Evolutionary conservation across 2,329 filamentous ascomycete species (phyloP), one percentile per base, ranked within the genome.

Genomic region (Daldinia eschscholtzii): DNA sequence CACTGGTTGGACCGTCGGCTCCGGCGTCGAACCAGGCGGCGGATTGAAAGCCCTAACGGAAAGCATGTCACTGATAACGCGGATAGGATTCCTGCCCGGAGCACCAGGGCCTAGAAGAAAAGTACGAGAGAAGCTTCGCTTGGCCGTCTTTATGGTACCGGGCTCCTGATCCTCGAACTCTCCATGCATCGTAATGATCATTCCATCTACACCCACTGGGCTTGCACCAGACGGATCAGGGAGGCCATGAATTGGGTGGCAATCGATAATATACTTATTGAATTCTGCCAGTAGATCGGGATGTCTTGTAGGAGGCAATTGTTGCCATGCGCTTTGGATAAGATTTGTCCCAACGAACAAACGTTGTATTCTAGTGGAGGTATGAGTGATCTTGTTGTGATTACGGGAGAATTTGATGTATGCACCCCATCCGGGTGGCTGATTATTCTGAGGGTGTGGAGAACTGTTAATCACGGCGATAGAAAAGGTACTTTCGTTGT

Each of bases 371-470:
- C 91, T 86, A 10, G 88, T 86, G 18, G 84, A 83, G 44, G 80
- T 81, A 70, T 89, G 85, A 30, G 81, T 90, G 73, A 96, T 88
- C 75, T 88, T 92, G 71, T 87, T 86, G 15, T 97, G 84, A 76
- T 97, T 97, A 30, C 94, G 88, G 55, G 93, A 96, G 69, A 88
- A 87, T 71, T 90, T 92, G 74, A 94, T 88, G 77, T 97, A 97
- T 0, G 87, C 79, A 39, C 89, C 87, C 93, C 93, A 97, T 15
- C 89, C 84, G 64, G 76, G 83, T 74, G 72, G 76, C 64, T 77
- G 83, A 30, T 76, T 78, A 70, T 78, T 79, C 53, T 76, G 83
- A 78, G 79, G 88, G 80, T 72, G 88, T 81, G 76, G 88, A 77
- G 77, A 84, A 74, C 75, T 77, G 55, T 88, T 89, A 76, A 94